Evolutionary conservation across 2,329 filamentous ascomycete species (phyloP).

Genomic region (Chrysosphaeria jannelii): DNA sequence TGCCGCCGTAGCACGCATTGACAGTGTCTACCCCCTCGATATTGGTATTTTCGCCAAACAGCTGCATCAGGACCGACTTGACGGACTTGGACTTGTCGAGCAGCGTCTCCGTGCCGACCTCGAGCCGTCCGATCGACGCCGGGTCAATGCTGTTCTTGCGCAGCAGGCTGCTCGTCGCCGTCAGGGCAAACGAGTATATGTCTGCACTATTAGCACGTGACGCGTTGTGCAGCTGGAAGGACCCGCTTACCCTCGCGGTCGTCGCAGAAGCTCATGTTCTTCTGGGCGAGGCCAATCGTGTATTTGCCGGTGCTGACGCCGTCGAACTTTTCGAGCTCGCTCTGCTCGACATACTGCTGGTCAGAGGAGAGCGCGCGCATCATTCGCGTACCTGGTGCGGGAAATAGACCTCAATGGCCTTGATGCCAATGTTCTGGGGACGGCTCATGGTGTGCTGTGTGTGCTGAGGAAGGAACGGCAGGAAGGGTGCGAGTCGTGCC

Average conservation of each 20-base stretch:
- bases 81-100: slow-evolving; percentile 79
- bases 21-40: slow-evolving; percentile 58
- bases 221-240: no score
- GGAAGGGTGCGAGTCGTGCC: no score
- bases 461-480: no score
- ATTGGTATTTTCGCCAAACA: slow-evolving; percentile 60
- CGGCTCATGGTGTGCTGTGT: no score
- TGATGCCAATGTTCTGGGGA: slow-evolving; percentile 72
- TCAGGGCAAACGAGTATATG: slow-evolving; percentile 66
- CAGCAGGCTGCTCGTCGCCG: slow-evolving; percentile 45
- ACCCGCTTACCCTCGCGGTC: slow-evolving; percentile 46
- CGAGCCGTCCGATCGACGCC: slow-evolving; percentile 48
- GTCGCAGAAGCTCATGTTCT: slow-evolving; percentile 78
- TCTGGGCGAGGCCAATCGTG: slow-evolving; percentile 74
- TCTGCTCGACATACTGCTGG: slow-evolving; percentile 50
- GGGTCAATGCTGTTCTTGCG: slow-evolving; percentile 61
- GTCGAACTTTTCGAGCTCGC: slow-evolving; percentile 64
- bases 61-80: slow-evolving; percentile 68
- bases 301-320: slow-evolving; percentile 59
- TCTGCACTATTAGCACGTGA: slow-evolving; percentile 25
- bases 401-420: slow-evolving; percentile 77
- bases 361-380: slow-evolving; percentile 1
- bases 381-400: slow-evolving; percentile 40
- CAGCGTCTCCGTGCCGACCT: slow-evolving; percentile 64
- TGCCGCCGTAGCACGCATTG: slow-evolving; percentile 69